A percentile compares a stretch with the other conserved stretches of the same genome.
Conservation (phyloP, 805 yeast species). For the Saccharomycopsis fibuligera region DNA sequence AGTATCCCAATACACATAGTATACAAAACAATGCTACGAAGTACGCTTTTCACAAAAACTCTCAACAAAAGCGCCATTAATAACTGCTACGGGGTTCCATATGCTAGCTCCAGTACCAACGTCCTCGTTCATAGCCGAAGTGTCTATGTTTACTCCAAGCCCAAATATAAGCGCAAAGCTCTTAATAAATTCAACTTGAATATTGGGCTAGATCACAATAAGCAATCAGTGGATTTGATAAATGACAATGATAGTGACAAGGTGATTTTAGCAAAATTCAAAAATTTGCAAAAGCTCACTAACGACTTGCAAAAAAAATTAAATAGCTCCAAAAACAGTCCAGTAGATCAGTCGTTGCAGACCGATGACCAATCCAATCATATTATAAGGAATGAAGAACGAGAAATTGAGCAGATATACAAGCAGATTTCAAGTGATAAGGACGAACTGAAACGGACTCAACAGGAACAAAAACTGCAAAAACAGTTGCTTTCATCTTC, state of each 20-base stretch:
- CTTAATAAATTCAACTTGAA: neutral
- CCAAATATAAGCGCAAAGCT: constrained; percentile 3
- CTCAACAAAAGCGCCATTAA: too few species aligned
- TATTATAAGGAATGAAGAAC: constrained; percentile 5
- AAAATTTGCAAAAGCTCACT: constrained; percentile 14
- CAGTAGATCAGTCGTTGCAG: neutral
- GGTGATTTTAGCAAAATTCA: constrained; percentile 9
- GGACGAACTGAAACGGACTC: neutral
- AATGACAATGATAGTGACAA: constrained; percentile 14
- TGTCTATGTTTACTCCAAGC: neutral
- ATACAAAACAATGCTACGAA: too few species aligned
- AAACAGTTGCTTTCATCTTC: neutral
- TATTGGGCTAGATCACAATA: neutral
- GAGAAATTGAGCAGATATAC: constrained; percentile 12
- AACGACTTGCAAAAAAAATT: constrained; percentile 5
- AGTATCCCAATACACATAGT: too few species aligned
- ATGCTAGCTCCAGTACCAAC: too few species aligned
- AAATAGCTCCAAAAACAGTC: constrained; percentile 2
- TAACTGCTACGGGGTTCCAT: too few species aligned
- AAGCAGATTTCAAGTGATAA: neutral
- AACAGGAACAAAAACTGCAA: neutral
- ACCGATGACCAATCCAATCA: neutral
- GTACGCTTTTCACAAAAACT: too few species aligned
- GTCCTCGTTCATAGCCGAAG: too few species aligned
- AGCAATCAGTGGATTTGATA: constrained; percentile 4